These are phyloP conservation scores for Salix arbutifolia DNA, from an alignment of 345 rosid genomes.

Conservation along the genomic window DNA sequence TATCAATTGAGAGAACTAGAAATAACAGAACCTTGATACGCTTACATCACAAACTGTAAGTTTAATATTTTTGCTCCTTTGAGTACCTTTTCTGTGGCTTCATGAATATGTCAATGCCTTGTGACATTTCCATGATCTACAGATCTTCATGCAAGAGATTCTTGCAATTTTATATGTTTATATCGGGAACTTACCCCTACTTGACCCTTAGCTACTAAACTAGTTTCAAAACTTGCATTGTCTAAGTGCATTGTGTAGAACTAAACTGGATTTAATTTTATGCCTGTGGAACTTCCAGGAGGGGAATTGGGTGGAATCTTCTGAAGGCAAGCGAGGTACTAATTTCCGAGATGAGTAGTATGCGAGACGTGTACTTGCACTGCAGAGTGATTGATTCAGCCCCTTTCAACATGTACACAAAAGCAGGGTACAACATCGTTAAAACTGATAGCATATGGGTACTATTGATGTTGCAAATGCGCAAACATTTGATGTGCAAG, in stretches of 20 bases:
- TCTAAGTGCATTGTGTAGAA: background rate
- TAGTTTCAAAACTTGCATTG: background rate
- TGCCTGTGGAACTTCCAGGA: conserved; percentile 45
- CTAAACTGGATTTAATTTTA: background rate
- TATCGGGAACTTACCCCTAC: background rate
- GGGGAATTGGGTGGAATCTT: conserved; percentile 91
- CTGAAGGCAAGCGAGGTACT: conserved; percentile 85
- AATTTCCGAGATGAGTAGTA: conserved; percentile 53
- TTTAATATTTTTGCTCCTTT: background rate
- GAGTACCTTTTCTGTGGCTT: background rate
- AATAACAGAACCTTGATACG: background rate
- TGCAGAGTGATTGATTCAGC: conserved; percentile 89
- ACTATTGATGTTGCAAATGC: conserved; percentile 72
- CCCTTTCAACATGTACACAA: conserved; percentile 77
- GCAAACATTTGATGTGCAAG: conserved; percentile 94
- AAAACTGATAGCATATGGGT: conserved; percentile 65
- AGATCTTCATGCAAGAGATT: background rate
- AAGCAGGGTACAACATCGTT: conserved; percentile 73
- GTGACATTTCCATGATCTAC: background rate
- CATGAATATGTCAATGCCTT: background rate
- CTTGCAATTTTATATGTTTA: background rate
- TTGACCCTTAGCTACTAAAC: background rate
- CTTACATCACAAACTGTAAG: background rate
- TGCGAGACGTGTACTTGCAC: conserved; percentile 73
- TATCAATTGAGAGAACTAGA: background rate